These are phyloP conservation scores for Bombardia bombarda DNA, from an alignment of 495 filamentous ascomycete species.

Conservation along the genomic window DNA sequence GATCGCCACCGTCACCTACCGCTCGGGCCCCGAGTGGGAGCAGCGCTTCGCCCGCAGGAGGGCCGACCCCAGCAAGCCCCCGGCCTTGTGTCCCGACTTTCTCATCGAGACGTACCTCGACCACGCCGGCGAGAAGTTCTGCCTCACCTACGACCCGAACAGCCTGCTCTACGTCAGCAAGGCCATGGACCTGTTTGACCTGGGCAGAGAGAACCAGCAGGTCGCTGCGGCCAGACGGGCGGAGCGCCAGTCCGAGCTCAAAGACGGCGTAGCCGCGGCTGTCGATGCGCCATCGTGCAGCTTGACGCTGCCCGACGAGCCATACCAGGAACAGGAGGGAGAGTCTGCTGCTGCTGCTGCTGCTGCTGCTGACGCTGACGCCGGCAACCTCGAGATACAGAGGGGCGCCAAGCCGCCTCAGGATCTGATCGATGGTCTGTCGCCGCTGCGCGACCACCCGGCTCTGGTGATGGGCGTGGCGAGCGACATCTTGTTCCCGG, in stretches of 20 bases:
- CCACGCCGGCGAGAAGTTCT: slow-evolving; percentile 98
- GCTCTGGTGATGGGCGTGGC: slow-evolving; percentile 88
- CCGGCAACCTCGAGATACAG: background rate
- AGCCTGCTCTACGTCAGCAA: slow-evolving; percentile 95
- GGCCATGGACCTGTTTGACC: slow-evolving; percentile 97
- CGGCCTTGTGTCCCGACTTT: slow-evolving; percentile 93
- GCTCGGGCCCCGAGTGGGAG: slow-evolving; percentile 97
- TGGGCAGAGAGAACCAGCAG: slow-evolving; percentile 60
- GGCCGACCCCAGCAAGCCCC: slow-evolving; percentile 77
- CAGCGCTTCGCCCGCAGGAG: slow-evolving; percentile 82
- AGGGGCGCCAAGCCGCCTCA: slow-evolving; percentile 42
- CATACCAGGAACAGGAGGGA: slow-evolving; percentile 63
- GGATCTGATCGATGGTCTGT: slow-evolving; percentile 73
- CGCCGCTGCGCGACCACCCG: slow-evolving; percentile 61
- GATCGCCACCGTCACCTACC: slow-evolving; percentile 96
- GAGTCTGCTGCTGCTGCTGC: slow-evolving; percentile 4
- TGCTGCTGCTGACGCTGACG: slow-evolving; percentile 1
- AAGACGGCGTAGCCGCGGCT: slow-evolving; percentile 14
- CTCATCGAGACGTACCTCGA: slow-evolving; percentile 98
- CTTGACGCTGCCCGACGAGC: slow-evolving; percentile 74
- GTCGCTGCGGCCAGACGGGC: slow-evolving; percentile 31
- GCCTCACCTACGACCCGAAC: slow-evolving; percentile 95
- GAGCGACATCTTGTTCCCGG: slow-evolving; percentile 94
- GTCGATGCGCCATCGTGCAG: slow-evolving; percentile 52
- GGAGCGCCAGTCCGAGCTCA: slow-evolving; percentile 21